These are phyloP conservation scores for Echinochloa phyllopogon DNA, from an alignment of 176 grass and related monocot species.

Conservation along the genomic window DNA sequence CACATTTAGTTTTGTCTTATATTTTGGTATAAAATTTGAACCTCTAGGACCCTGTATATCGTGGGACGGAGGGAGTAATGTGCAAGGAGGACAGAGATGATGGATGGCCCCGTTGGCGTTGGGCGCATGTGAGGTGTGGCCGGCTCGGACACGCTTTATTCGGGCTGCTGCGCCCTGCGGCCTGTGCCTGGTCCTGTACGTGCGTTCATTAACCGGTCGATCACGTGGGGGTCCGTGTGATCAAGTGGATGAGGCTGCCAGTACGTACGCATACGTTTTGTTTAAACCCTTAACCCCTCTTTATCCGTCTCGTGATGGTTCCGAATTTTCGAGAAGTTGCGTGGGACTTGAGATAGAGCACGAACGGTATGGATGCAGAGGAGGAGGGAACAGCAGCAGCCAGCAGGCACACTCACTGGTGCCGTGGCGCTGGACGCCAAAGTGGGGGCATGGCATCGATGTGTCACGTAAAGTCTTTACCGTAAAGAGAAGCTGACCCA, in stretches of 20 bases:
- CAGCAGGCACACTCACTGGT: no score
- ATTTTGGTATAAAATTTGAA: no score
- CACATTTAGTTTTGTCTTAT: no score
- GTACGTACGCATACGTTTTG: neutral
- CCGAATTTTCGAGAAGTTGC: neutral
- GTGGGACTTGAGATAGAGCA: no score
- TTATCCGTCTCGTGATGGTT: neutral
- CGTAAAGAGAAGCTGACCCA: neutral
- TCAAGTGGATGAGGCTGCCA: conserved; percentile 3
- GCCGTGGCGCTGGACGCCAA: no score
- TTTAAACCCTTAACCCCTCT: neutral
- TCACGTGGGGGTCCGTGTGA: conserved; percentile 14
- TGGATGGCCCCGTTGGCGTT: neutral
- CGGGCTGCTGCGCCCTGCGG: neutral
- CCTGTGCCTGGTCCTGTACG: neutral
- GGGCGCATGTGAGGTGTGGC: neutral
- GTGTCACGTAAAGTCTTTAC: neutral
- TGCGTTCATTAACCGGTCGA: neutral
- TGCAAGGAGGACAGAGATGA: neutral
- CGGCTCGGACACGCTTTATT: neutral
- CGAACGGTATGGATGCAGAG: neutral
- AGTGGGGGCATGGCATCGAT: neutral
- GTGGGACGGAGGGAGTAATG: no score
- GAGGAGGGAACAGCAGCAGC: no score
- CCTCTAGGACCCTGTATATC: no score